Evolutionary conservation across 306 rosid species (phyloP), one percentile per base, ranked within the genome.

Genomic region (Prunus campanulata): DNA sequence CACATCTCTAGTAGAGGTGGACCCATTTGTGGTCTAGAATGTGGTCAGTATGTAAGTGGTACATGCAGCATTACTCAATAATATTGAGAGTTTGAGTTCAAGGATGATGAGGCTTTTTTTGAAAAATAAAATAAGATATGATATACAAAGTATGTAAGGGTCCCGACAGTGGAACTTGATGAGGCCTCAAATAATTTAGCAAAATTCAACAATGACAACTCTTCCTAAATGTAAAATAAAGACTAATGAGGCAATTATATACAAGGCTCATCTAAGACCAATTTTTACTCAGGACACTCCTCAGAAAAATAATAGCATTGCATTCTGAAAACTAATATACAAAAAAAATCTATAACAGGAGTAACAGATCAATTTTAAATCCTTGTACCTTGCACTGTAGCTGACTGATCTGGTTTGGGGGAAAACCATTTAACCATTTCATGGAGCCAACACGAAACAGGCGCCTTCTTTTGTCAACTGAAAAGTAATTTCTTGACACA

Each of bases 401-500:
- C 74, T 82, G 86, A 85, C 70, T 81, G 67, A 78, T 71, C 77
- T 82, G 91, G 86, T 78, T 69, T 35, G 93, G 89, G 56, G 89
- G 83, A 46, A 56, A 74, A 68, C 96, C 95, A 57, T 83, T 80
- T 20, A 92, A 82, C 98, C 97, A 95, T 83, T 90, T 95, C 46
- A 95, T 80, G 74, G 97, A 95, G 70, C 98, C 96, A 71, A 83
- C 93, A 64, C 96, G 86, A 64, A 95, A 92, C 65, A 87, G 7
- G 30, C 97, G 90, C 84, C 98, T 91, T 80, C 92, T 88, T 87
- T 95, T 95, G 82, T 95, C 93, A n/a, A 82, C 25, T 27, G 98
- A 90, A 85, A 86, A 95, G 82, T 95, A 95, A 84, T 92, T 95
- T 87, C 97, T 90, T 49, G 98, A 95, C 77, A 89, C 97, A 81